Evolutionary conservation across 345 rosid species (phyloP).

Genomic region (Populus pruinosa): DNA sequence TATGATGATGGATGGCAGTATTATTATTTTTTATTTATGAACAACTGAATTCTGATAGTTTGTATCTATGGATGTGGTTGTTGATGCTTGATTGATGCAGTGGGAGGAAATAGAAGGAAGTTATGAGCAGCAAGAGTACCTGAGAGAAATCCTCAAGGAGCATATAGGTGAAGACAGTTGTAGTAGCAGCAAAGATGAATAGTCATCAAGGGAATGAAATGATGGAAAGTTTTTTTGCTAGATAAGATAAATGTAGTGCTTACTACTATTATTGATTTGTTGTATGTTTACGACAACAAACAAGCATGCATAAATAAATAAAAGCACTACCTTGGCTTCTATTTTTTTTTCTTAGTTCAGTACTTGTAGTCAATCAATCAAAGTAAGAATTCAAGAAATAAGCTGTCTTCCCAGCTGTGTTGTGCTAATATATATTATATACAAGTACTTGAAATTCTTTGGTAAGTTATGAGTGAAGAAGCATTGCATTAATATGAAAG

Average conservation of each 20-base stretch:
- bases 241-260: background rate
- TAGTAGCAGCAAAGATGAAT: conserved; percentile 1
- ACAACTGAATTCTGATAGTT: background rate
- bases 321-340: too few relatives aligned
- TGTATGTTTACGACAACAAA: too few relatives aligned
- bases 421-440: too few relatives aligned
- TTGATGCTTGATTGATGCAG: conserved; percentile 25
- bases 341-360: too few relatives aligned
- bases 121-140: conserved; percentile 71
- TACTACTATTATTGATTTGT: too few relatives aligned
- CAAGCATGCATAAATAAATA: too few relatives aligned
- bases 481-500: too few relatives aligned
- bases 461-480: too few relatives aligned
- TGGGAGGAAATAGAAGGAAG: conserved; percentile 89
- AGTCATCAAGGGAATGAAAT: background rate
- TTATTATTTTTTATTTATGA: background rate
- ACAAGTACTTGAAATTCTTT: too few relatives aligned
- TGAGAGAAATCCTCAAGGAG: conserved; percentile 63
- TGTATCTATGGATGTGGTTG: background rate
- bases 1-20: background rate
- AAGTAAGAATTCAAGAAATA: too few relatives aligned
- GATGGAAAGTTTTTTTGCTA: background rate
- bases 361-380: too few relatives aligned
- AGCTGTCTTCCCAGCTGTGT: too few relatives aligned
- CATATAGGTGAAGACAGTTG: conserved; percentile 36